Base-by-base conservation (phyloP, 805 yeast species). In the Wickerhamiella nectarea region DNA sequence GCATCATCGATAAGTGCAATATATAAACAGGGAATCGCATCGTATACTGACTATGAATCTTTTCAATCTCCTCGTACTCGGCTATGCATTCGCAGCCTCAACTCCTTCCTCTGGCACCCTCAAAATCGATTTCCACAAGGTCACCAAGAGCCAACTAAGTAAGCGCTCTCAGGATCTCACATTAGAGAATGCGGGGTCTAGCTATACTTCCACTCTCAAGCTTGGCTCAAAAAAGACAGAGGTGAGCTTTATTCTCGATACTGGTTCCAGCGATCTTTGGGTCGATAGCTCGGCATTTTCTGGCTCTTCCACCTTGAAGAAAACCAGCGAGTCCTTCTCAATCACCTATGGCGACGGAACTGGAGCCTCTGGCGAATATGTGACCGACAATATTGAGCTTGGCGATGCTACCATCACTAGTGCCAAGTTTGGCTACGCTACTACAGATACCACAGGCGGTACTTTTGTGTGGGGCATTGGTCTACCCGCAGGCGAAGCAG, bases 211-310 rank as follows among this genome's bases (percentile, higher is more conserved):
- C 3, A n/a, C 31, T 3, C 15, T 28, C 15, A 28, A 28, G n/a
- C 31, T 28, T 3, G 31, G 31, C 6, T 28, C 31, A 10, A 8
- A 28, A 28, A 11, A 28, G n/a, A 10, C 31, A 28, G 15, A 19
- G 19, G n/a, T 38, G n/a, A 14, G 18, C 18, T 20, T 78, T 2
- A 61, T 75, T 37, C 57, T 81, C 15, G 93, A 81, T 56, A 81
- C 89, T 1, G 93, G 91, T 2, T 78, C 86, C 1, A 69, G 81
- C 1, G 89, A 81, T 56, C 56, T 78, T 41, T 79, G 84, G 84
- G n/a, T 40, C 10, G 21, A 5, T 26, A 6, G 15, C n/a, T 3
- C 18, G 11, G 38, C 5, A 2, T 18, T 14, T 7, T 10, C 12
- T 12, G 12, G 12, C 8, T 18, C 24, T 9, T 40, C 52, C 1